A percentile compares a stretch with the other conserved stretches of the same genome.
These are phyloP conservation scores for Ceratocystis alfenasii DNA, from an alignment of 2,329 filamentous ascomycete species.

Conservation along the genomic window DNA sequence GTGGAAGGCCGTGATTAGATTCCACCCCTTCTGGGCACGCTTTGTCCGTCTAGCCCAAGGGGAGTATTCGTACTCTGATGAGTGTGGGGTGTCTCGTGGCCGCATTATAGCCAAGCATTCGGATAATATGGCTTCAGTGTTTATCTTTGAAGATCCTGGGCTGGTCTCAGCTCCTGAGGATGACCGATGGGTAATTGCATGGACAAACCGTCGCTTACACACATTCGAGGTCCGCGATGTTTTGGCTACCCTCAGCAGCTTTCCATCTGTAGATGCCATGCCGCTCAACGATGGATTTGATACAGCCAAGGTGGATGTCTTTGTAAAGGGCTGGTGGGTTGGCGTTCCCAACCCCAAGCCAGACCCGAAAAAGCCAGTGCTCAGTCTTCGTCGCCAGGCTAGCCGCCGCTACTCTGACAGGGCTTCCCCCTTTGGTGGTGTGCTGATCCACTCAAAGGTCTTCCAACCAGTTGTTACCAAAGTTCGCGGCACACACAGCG, in stretches of 20 bases:
- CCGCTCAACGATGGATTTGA: not conserved
- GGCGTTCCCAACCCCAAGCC: not conserved
- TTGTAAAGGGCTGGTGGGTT: slow-evolving; percentile 14
- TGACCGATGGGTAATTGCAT: slow-evolving; percentile 21
- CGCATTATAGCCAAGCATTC: slow-evolving; percentile 14
- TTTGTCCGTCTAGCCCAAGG: slow-evolving; percentile 9
- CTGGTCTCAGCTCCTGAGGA: slow-evolving; percentile 13
- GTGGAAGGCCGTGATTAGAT: slow-evolving; percentile 15
- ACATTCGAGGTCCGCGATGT: slow-evolving; percentile 19
- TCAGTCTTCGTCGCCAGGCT: not conserved
- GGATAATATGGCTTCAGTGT: not conserved
- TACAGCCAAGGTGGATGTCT: not conserved
- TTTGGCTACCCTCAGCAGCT: not conserved
- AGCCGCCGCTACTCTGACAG: not conserved
- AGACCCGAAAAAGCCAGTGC: not conserved
- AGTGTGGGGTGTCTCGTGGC: slow-evolving; percentile 19
- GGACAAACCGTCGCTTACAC: slow-evolving; percentile 19
- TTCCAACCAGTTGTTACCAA: not conserved
- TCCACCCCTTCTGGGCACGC: slow-evolving; percentile 13
- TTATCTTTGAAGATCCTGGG: slow-evolving; percentile 21
- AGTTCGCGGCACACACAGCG: not conserved
- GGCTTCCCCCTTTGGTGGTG: not conserved
- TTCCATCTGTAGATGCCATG: not conserved
- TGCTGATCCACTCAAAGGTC: slow-evolving; percentile 6
- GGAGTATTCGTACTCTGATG: slow-evolving; percentile 12